A percentile compares a stretch with the other conserved stretches of the same genome.
Evolutionary conservation across 2,329 filamentous ascomycete species (phyloP).

Genomic region (Penicillium olsonii): DNA sequence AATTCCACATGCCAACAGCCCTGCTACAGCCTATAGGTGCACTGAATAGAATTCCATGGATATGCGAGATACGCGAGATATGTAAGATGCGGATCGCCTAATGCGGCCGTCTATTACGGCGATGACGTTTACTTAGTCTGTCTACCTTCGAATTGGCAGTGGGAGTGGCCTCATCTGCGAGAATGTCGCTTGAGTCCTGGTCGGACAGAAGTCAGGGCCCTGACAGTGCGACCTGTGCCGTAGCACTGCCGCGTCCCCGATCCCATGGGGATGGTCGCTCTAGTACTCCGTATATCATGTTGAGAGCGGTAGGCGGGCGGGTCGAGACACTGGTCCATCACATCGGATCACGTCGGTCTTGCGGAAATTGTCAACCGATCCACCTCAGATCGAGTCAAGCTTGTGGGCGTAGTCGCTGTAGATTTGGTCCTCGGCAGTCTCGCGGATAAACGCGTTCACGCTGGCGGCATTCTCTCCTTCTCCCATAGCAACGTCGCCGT

Average conservation of each 20-base stretch:
- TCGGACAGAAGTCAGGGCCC: slow-evolving; percentile 13
- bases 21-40: no score
- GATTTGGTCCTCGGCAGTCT: slow-evolving; percentile 61
- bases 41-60: no score
- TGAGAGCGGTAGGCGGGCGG: no score
- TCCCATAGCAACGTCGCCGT: slow-evolving; percentile 47
- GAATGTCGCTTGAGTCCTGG: no score
- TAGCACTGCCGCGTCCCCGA: not conserved
- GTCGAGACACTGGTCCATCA: not conserved
- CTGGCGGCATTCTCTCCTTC: slow-evolving; percentile 45
- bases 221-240: slow-evolving; percentile 3
- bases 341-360: not conserved
- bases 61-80: not conserved
- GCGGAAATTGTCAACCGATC: not conserved
- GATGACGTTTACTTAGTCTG: not conserved
- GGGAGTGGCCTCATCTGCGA: no score
- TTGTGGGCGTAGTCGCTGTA: slow-evolving; percentile 42
- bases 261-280: not conserved
- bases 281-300: not conserved
- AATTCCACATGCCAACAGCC: no score
- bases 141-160: no score
- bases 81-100: not conserved
- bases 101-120: not conserved
- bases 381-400: slow-evolving; percentile 35
- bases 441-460: slow-evolving; percentile 63